Evolutionary conservation across 371 early-diverging fungal genomes (phyloP).

Genomic region (Mucor circinelloides): DNA sequence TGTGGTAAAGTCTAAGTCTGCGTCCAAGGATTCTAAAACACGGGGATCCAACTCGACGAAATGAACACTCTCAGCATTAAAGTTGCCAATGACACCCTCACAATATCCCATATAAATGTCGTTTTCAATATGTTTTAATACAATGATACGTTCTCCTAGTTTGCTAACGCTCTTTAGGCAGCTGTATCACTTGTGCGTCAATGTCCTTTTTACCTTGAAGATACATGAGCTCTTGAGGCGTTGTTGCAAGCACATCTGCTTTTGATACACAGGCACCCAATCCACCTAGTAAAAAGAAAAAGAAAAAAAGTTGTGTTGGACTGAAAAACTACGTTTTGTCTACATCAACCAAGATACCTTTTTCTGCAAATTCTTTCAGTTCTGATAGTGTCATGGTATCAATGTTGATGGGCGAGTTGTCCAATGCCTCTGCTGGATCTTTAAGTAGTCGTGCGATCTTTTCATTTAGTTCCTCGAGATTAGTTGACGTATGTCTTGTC

Average conservation of each 20-base stretch:
- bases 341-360: too few species aligned
- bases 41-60: conserved; percentile 59
- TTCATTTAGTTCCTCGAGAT: conserved; percentile 42
- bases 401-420: conserved; percentile 33
- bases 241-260: conserved; percentile 52
- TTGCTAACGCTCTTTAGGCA: neutral
- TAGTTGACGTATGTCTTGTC: conserved; percentile 43
- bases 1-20: conserved; percentile 36
- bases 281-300: conserved; percentile 33
- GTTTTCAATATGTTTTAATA: conserved; percentile 46
- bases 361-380: conserved; percentile 47
- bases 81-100: conserved; percentile 60
- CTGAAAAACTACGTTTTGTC: too few species aligned
- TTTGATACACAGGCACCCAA: conserved; percentile 55
- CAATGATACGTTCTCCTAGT: conserved; percentile 48
- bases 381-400: conserved; percentile 36
- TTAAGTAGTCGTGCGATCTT: conserved; percentile 37
- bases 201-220: conserved; percentile 43
- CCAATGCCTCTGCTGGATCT: conserved; percentile 37
- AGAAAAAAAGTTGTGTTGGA: too few species aligned
- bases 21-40: conserved; percentile 50
- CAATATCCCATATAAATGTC: conserved; percentile 60
- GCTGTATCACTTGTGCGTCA: neutral
- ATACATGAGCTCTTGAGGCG: conserved; percentile 59
- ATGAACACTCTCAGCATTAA: conserved; percentile 59